Conservation (phyloP, 345 rosid species). For the Aquilaria yunnanensis region DNA sequence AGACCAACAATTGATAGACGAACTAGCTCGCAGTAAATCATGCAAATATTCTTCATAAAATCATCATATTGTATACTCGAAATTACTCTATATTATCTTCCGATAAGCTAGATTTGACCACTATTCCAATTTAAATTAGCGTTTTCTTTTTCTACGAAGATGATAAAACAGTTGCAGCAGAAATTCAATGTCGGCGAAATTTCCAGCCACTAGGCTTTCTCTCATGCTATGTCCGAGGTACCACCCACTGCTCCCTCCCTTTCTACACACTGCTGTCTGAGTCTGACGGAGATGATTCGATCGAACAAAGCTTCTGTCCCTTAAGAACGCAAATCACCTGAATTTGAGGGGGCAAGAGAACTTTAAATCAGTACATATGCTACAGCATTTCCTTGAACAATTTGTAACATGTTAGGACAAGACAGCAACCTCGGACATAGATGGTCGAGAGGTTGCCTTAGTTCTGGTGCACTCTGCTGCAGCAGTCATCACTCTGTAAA, state of each 20-base stretch:
- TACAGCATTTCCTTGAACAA: not conserved
- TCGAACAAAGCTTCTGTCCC: conserved; percentile 27
- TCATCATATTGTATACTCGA: too few relatives aligned
- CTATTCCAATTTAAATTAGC: too few relatives aligned
- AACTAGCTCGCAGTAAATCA: too few relatives aligned
- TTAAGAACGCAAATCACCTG: conserved; percentile 37
- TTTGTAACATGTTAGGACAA: not conserved
- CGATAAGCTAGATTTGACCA: too few relatives aligned
- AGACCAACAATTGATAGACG: too few relatives aligned
- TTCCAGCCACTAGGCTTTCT: too few relatives aligned
- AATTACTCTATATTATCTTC: too few relatives aligned
- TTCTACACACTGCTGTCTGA: not conserved
- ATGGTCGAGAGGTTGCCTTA: conserved; percentile 22
- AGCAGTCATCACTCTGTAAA: conserved; percentile 37
- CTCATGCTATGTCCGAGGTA: too few relatives aligned
- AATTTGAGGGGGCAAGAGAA: not conserved
- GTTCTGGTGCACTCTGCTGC: conserved; percentile 27
- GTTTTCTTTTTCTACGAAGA: too few relatives aligned
- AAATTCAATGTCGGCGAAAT: too few relatives aligned
- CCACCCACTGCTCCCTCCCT: not conserved
- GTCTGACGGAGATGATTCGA: conserved; percentile 24
- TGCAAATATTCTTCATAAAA: too few relatives aligned
- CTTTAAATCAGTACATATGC: not conserved
- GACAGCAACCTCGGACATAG: conserved; percentile 22
- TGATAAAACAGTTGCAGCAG: too few relatives aligned